Evolutionary conservation across 2,329 filamentous ascomycete species (phyloP), one percentile per base, ranked within the genome.

Genomic region (Oidium heveae): DNA sequence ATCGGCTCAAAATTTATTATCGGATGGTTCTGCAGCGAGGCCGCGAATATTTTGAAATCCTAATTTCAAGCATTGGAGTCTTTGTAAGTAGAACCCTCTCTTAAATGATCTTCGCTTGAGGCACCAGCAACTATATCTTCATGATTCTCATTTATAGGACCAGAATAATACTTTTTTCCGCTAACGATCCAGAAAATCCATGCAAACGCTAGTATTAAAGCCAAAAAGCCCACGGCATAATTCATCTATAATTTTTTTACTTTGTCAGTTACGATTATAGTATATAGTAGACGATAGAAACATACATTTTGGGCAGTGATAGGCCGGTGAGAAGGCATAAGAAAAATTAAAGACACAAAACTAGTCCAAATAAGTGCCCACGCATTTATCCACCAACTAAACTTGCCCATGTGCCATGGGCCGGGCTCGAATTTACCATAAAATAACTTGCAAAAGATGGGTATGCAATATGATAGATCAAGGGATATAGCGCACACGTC

Each of bases 391-490:
- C 59, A 64, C 9, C 57, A 55, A 57, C 68, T 68, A 18, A 65
- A 62, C 41, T 63, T 64, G 52, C 73, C 73, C 62, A 76, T 63
- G 57, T 73, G 65, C 71, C 72, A 76, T 37, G 74, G 73, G 0
- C 74, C 74, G 0, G 66, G 70, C 63, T 71, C 61, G 61, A 76
- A 76, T 52, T 69, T 67, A 55, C 64, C 65, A 55, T 68, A 75
- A 24, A 68, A 34, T 9, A 75, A 63, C 65, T 75, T 75, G 68
- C 72, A 75, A 52, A 69, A 56, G 59, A 77, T 75, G 32, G 74
- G 74, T 56, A 77, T 75, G 64, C 71, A 71, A 66, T 77, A 77
- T 53, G 68, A 71, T 70, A 72, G 73, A 60, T 75, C 72, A 28
- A 75, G 67, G 36, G 72, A 71, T 57, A 75, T 75, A 57, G 73